Evolutionary conservation across 208 protist species (phyloP), one percentile per base, ranked within the genome.

Genomic region (Trypanosoma lewisi): DNA sequence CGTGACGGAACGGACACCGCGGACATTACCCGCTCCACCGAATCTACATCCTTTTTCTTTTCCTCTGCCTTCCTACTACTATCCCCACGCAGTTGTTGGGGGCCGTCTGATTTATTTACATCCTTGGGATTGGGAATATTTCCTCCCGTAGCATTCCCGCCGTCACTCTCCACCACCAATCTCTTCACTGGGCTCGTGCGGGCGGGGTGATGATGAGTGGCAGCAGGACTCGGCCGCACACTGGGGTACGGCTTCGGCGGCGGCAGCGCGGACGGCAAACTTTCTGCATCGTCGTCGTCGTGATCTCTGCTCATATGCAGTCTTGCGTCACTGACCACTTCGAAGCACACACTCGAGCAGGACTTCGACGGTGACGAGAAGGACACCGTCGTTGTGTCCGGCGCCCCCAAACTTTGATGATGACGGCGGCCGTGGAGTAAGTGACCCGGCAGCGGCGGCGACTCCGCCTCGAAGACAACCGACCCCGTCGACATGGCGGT

Each of bases 271-370:
- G 45, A 12, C 8, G 54, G 63, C 5, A 70, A 9, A 45, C 12
- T 47, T 2, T 70, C 63, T 2, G 23, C 31, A 3, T 70, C 54
- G 25, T 70, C 53, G 27, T 63, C 63, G n/a, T 70, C 53, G 41
- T 21, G 12, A 37, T 37, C 14, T 4, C 19, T 33, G 28, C 37
- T 21, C 31, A 34, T 27, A 44, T 31, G 1, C 27, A 45, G 2
- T 4, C 4, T 14, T 45, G 41, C 6, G 11, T 45, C 2, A 17
- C 34, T 14, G 25, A 54, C 27, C 12, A 33, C 17, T 6, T 21
- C 1, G 27, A 54, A 30, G 12, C 27, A 27, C 27, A n/a, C 17
- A 14, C 30, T 34, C n/a, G n/a, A n/a, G n/a, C n/a, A n/a, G 49
- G 25, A n/a, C 5, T 6, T 11, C 30, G 49, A 36, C 16, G 7